These are phyloP conservation scores for Ascobolus immersus DNA, from an alignment of 495 filamentous ascomycete species.

Conservation along the genomic window DNA sequence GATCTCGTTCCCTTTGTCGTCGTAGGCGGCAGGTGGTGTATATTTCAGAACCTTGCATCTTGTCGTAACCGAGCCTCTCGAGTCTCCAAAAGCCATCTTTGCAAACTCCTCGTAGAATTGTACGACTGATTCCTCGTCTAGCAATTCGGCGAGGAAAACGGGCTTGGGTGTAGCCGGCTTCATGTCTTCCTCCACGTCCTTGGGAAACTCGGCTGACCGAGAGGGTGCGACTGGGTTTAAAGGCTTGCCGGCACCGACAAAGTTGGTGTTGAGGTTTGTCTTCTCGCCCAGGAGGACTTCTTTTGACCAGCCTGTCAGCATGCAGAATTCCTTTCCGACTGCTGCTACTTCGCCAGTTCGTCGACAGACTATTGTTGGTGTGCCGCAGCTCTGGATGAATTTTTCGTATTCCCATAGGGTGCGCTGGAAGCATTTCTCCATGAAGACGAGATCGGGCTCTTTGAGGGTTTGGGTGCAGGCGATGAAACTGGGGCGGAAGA, in stretches of 20 bases:
- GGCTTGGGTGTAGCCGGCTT: constrained; percentile 28
- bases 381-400: constrained; percentile 62
- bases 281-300: constrained; percentile 73
- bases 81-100: constrained; percentile 68
- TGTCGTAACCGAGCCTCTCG: constrained; percentile 53
- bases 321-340: constrained; percentile 80
- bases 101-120: constrained; percentile 94
- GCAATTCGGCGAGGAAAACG: constrained; percentile 69
- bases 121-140: constrained; percentile 80
- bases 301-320: constrained; percentile 83
- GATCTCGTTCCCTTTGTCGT: constrained; percentile 7
- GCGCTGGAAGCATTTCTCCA: constrained; percentile 90
- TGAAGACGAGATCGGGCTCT: constrained; percentile 71
- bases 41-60: constrained; percentile 81
- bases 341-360: constrained; percentile 80
- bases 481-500: constrained; percentile 80
- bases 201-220: constrained; percentile 14
- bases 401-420: constrained; percentile 79
- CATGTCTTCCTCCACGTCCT: constrained; percentile 18
- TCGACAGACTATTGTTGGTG: constrained; percentile 73
- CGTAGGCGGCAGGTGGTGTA: constrained; percentile 17
- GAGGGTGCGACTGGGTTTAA: constrained; percentile 17
- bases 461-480: constrained; percentile 61
- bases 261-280: constrained; percentile 72
- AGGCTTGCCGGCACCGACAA: constrained; percentile 20